Evolutionary conservation across 129 eudicot species (phyloP).

Genomic region (Calendula officinalis): DNA sequence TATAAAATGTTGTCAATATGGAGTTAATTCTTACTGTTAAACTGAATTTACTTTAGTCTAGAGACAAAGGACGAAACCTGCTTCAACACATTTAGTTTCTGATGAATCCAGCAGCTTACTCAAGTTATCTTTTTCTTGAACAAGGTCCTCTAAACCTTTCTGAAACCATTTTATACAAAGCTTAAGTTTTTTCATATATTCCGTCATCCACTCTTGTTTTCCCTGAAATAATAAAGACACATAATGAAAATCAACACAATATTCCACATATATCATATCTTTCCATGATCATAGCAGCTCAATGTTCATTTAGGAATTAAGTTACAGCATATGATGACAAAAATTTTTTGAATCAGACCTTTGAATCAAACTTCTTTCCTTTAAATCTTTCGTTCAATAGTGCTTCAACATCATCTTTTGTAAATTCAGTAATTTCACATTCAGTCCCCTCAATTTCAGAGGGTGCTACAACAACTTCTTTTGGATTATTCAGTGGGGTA

Average conservation of each 20-base stretch:
- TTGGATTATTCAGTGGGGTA: constrained; percentile 27
- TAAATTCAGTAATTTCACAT: constrained; percentile 41
- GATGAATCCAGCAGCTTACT: constrained; percentile 38
- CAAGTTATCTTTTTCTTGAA: constrained; percentile 41
- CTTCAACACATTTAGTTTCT: constrained; percentile 36
- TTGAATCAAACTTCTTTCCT: constrained; percentile 53
- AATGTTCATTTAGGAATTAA: neutral
- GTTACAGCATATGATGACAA: neutral
- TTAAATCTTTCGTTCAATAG: constrained; percentile 49
- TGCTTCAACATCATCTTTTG: constrained; percentile 53
- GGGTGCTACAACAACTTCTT: constrained; percentile 32
- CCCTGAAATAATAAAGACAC: constrained; percentile 29
- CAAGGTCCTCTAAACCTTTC: constrained; percentile 38
- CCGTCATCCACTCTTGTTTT: constrained; percentile 43
- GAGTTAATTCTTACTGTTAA: neutral
- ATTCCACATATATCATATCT: neutral
- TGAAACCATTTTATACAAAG: constrained; percentile 57
- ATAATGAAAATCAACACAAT: constrained; percentile 1
- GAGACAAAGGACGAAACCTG: constrained; percentile 33
- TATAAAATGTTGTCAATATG: neutral
- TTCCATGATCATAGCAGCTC: constrained; percentile 7
- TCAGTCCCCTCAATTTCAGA: constrained; percentile 38
- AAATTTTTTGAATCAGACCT: constrained; percentile 44
- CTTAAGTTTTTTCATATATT: constrained; percentile 42
- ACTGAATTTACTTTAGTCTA: neutral